Evolutionary conservation across 495 filamentous ascomycete species (phyloP).

Genomic region (Penicillium herquei): DNA sequence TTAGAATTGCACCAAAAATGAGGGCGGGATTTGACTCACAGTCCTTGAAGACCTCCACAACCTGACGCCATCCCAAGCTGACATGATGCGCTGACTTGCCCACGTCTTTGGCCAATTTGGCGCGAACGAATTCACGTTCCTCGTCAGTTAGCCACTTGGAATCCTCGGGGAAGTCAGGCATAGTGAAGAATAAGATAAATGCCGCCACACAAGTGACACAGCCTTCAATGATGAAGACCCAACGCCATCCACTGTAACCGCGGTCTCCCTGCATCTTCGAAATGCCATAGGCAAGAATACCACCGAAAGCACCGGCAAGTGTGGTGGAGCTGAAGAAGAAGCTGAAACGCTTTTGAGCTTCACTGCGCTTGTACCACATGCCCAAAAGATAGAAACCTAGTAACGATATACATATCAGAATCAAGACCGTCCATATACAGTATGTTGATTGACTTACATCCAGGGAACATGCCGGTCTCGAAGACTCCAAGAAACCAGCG

Average conservation of each 20-base stretch:
- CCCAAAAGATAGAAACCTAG: constrained; percentile 75
- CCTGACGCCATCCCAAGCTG: constrained; percentile 60
- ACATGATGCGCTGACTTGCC: constrained; percentile 69
- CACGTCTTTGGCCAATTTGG: constrained; percentile 73
- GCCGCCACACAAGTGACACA: constrained; percentile 69
- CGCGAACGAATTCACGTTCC: constrained; percentile 71
- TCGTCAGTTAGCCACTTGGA: constrained; percentile 64
- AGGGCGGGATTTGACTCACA: constrained; percentile 39
- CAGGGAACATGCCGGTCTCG: constrained; percentile 86
- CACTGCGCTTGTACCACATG: constrained; percentile 86
- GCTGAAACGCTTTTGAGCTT: constrained; percentile 84
- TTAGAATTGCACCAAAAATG: not conserved
- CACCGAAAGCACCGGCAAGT: constrained; percentile 84
- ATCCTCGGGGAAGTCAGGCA: constrained; percentile 72
- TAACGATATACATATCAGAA: not conserved
- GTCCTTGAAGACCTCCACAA: constrained; percentile 72
- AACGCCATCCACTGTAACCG: constrained; percentile 81
- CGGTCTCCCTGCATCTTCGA: constrained; percentile 67
- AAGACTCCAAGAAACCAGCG: constrained; percentile 87
- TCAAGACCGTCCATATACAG: not conserved
- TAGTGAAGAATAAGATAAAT: constrained; percentile 70
- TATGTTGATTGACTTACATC: constrained; percentile 32
- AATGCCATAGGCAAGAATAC: constrained; percentile 77
- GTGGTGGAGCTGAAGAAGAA: constrained; percentile 88
- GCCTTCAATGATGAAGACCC: constrained; percentile 77